Base-by-base conservation (phyloP, 2,329 filamentous ascomycete genomes). In the Delphinella strobiligena region DNA sequence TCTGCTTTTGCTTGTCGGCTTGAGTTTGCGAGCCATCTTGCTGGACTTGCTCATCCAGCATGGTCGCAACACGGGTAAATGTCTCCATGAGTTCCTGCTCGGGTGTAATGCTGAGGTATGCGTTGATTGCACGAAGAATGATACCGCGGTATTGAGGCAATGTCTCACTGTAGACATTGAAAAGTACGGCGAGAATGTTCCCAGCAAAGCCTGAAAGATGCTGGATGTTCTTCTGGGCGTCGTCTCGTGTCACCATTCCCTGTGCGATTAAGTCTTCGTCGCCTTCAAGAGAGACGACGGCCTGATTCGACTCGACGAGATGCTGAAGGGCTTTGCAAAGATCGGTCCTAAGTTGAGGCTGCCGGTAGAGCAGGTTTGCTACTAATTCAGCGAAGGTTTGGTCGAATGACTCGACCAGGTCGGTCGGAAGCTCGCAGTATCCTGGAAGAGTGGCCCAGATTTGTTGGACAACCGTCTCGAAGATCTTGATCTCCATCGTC, bases 131-230 rank as follows among this genome's bases (percentile, higher is more conserved):
- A 58, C 89, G 84, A 24, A 98, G 68, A 39, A 98, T 91, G 15
- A 84, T 86, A 0, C 86, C 88, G 50, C 91, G 75, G 54, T 85
- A 91, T 54, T 95, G 86, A 2, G 91, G 89, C 18, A 98, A 71
- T 1, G 91, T 98, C 60, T 95, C 84, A 47, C 84, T 94, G 65
- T 98, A 98, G 33, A 98, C 89, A 56, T 98, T 98, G 71, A 98
- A 96, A n/a, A 98, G 68, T 1, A 96, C 89, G 5, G 91, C 88
- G 31, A 98, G 75, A 62, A 98, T 74, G 53, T 96, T 96, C 45
- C 81, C 81, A 1, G 89, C 74, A 54, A 91, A 88, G 1, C 68
- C 67, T 12, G 84, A 78, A 10, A 98, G 69, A 56, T 93, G 80
- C n/a, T 76, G 67, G 30, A 96, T 64, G 55, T 95, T 95, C 61